Conservation (phyloP, 176 grass and related monocot genomes). For the Rhynchospora tenuis region DNA sequence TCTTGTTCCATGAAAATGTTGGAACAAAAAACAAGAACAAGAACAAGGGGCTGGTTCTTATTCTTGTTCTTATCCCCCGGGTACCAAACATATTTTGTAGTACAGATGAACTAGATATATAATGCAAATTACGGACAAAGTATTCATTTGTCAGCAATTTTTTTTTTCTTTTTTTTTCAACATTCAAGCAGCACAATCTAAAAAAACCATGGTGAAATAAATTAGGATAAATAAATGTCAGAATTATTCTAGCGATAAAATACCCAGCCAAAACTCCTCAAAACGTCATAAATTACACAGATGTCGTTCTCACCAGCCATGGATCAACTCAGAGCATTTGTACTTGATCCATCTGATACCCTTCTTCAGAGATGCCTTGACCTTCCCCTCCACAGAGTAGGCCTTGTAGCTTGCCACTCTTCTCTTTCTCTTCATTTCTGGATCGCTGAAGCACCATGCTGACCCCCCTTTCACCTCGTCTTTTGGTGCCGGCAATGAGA, state of each 20-base stretch:
- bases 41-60: no score
- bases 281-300: conserved; percentile 1
- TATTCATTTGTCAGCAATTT: neutral
- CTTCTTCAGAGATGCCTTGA: conserved; percentile 61
- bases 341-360: conserved; percentile 72
- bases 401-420: conserved; percentile 83
- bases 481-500: conserved; percentile 19
- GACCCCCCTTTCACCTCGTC: neutral
- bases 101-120: no score
- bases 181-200: neutral
- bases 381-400: conserved; percentile 74
- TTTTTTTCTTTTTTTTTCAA: neutral
- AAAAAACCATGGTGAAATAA: neutral
- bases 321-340: conserved; percentile 74
- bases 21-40: no score
- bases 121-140: neutral
- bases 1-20: no score
- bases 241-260: neutral
- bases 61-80: no score
- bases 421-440: conserved; percentile 68
- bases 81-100: no score
- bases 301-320: conserved; percentile 42
- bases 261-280: neutral
- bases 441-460: conserved; percentile 80
- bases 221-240: neutral